These are phyloP conservation scores for Mycena amicta DNA, from an alignment of 768 basidiomycete genomes.

Conservation along the genomic window DNA sequence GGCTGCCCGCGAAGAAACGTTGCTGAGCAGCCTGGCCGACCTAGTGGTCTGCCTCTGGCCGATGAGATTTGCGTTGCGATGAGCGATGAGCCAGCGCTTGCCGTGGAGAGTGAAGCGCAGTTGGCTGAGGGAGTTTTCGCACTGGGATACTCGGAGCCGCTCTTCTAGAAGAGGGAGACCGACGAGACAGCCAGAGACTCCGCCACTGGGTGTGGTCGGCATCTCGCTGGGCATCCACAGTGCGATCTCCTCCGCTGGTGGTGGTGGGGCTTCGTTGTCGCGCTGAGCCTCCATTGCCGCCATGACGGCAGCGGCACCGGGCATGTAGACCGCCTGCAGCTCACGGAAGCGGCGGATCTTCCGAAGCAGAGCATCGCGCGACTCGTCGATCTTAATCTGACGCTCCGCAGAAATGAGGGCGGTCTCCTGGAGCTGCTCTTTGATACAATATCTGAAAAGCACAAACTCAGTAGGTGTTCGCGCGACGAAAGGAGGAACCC, in stretches of 20 bases:
- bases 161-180: background rate
- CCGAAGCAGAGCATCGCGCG: background rate
- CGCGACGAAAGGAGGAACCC: background rate
- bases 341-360: background rate
- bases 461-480: too few species aligned
- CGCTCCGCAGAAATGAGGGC: too few species aligned
- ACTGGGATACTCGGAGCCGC: background rate
- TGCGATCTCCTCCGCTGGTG: background rate
- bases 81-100: background rate
- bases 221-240: background rate
- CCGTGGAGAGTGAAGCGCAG: background rate
- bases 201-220: background rate
- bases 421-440: too few species aligned
- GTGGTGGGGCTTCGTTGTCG: background rate
- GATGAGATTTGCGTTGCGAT: background rate
- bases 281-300: background rate
- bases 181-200: background rate
- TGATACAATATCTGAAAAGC: too few species aligned
- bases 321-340: conserved; percentile 1
- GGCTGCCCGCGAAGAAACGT: background rate
- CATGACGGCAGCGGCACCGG: background rate
- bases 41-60: conserved; percentile 1
- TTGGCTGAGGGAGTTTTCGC: background rate
- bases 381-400: background rate
- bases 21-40: background rate